Percentiles rank a stretch among this genome's conserved stretches.
phyloP scores from a whole-genome alignment of 164 flowering plant genomes.

The grape (Vitis vinifera) region DNA sequence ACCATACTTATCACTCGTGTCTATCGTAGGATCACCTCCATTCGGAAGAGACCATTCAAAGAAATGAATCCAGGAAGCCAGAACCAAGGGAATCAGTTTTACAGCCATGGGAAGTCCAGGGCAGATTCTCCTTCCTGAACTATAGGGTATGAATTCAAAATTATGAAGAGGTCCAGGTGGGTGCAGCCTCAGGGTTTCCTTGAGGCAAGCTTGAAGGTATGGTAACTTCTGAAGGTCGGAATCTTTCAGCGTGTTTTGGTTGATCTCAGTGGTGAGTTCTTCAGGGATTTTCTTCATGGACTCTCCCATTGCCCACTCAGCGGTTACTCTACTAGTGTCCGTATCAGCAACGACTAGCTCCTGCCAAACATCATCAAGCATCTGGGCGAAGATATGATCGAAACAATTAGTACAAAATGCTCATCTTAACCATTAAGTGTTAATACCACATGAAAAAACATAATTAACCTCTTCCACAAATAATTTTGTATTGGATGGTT shows the following conservation, averaged over 20 bases:
- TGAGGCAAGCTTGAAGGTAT: conserved; percentile 25
- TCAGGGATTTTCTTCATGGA: conserved; percentile 9
- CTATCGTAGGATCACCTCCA: conserved; percentile 2
- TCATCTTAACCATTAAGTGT: no score
- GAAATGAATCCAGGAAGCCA: conserved; percentile 18
- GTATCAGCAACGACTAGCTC: conserved; percentile 25
- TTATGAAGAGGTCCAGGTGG: conserved; percentile 27
- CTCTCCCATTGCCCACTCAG: conserved; percentile 24
- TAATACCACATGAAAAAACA: no score
- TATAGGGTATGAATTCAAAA: conserved; percentile 23
- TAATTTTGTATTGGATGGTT: no score
- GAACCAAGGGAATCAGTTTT: conserved; percentile 12
- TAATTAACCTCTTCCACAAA: no score
- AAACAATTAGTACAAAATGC: no score
- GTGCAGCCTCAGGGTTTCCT: conserved; percentile 28
- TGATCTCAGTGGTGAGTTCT: conserved; percentile 14
- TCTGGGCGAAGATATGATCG: no score
- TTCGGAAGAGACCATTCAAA: conserved; percentile 27
- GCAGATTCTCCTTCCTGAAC: conserved; percentile 31
- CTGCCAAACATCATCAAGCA: conserved; percentile 5
- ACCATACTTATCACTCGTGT: conserved; percentile 21
- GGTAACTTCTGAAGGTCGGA: conserved; percentile 11
- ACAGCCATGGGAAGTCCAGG: conserved; percentile 26
- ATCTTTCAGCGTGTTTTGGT: background rate
- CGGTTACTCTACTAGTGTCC: conserved; percentile 20